phyloP scores from a whole-genome alignment of 768 basidiomycete genomes.

The Boletus sp. region DNA sequence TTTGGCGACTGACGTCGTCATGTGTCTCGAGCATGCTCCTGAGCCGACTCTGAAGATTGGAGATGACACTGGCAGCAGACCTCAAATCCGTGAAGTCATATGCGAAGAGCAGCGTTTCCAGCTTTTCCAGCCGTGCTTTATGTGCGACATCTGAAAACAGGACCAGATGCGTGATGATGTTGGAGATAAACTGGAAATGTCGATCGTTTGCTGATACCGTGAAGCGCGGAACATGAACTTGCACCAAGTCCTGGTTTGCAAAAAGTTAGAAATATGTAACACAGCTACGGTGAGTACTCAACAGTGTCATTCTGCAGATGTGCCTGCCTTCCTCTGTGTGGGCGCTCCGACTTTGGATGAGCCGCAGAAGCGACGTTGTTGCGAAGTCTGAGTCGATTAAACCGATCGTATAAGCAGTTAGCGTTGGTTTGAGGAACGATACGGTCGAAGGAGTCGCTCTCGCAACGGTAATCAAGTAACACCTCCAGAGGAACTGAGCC shows the following conservation, averaged over 20 bases:
- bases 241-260: conserved; percentile 66
- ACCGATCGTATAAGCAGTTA: conserved; percentile 87
- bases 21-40: conserved; percentile 59
- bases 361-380: conserved; percentile 61
- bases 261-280: conserved; percentile 9
- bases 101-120: conserved; percentile 81
- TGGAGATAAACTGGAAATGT: conserved; percentile 83
- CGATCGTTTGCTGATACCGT: conserved; percentile 80
- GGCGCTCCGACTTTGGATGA: conserved; percentile 39
- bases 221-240: conserved; percentile 80
- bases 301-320: conserved; percentile 70
- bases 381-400: conserved; percentile 85
- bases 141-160: conserved; percentile 89
- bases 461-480: conserved; percentile 79
- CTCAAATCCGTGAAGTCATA: conserved; percentile 83
- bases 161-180: conserved; percentile 81
- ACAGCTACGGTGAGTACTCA: conserved; percentile 20
- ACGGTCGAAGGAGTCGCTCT: conserved; percentile 81
- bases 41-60: conserved; percentile 70
- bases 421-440: conserved; percentile 88
- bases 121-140: conserved; percentile 69
- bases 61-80: conserved; percentile 69
- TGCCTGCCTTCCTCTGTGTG: conserved; percentile 24
- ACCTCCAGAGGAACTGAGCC: conserved; percentile 86
- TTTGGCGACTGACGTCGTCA: conserved; percentile 39